These are phyloP conservation scores for Erythrobasidium hasegawianum DNA, from an alignment of 1,284 basidiomycete species.

Conservation along the genomic window DNA sequence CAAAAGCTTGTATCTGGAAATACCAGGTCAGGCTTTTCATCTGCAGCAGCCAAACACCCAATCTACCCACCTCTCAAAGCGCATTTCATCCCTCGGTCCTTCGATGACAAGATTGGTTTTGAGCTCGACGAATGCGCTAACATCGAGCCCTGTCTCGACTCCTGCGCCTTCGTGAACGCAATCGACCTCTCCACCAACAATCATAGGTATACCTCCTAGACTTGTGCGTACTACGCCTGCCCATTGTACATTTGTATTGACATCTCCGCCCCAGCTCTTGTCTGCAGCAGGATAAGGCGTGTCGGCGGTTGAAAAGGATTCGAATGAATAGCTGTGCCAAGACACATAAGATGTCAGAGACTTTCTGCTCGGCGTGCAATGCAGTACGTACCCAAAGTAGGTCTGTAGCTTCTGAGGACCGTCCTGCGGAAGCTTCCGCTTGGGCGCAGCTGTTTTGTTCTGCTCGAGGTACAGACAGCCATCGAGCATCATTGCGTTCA, in stretches of 20 bases:
- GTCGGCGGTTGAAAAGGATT: slow-evolving; percentile 71
- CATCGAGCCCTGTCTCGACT: slow-evolving; percentile 9
- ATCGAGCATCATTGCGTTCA: slow-evolving; percentile 76
- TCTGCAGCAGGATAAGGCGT: slow-evolving; percentile 45
- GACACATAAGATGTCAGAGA: background rate
- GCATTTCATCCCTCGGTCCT: slow-evolving; percentile 62
- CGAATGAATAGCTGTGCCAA: slow-evolving; percentile 64
- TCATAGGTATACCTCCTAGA: slow-evolving; percentile 70
- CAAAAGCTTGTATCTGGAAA: slow-evolving; percentile 64
- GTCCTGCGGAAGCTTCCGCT: slow-evolving; percentile 59
- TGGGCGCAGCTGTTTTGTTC: slow-evolving; percentile 45
- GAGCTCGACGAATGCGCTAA: slow-evolving; percentile 67
- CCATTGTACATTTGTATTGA: slow-evolving; percentile 94
- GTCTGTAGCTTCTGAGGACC: slow-evolving; percentile 59
- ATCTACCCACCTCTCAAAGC: slow-evolving; percentile 87
- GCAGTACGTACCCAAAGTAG: slow-evolving; percentile 53
- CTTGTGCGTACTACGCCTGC: slow-evolving; percentile 88
- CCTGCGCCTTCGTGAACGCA: slow-evolving; percentile 57
- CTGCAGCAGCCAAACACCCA: too few species aligned
- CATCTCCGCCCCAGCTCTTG: slow-evolving; percentile 73
- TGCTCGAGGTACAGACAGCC: slow-evolving; percentile 82
- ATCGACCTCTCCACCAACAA: slow-evolving; percentile 93
- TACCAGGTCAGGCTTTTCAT: too few species aligned
- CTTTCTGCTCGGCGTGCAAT: too few species aligned
- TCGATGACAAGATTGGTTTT: slow-evolving; percentile 85